Evolutionary conservation across 2,329 filamentous ascomycete genomes (phyloP), one percentile per base, ranked within the genome.

Genomic region (Penicillium brevicompactum): DNA sequence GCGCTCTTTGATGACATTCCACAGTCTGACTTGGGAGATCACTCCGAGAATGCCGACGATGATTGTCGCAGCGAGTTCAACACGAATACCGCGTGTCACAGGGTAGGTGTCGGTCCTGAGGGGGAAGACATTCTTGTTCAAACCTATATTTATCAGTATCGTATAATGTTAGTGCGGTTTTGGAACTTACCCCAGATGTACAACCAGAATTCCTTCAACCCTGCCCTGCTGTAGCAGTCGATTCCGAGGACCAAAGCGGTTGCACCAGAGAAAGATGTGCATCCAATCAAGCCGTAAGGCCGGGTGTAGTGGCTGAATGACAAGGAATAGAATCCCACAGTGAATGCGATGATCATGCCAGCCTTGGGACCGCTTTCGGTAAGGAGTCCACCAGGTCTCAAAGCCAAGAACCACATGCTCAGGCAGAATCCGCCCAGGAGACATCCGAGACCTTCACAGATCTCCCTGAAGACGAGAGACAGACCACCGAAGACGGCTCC

Each of bases 141-240:
- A 75, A 44, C 77, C 83, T 86, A 58, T 30, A 41, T 13, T 41
- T 34, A 57, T 67, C 46, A 63, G 57, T n/a, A 34, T 34, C 2
- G 2, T 44, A 16, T 9, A 22, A 3, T 16, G 22, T 18, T 2
- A n/a, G 13, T 46, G 8, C 1, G 3, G 27, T 13, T 5, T 44
- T 16, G 16, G 31, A 7, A 47, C 81, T 72, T 70, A 85, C 83
- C 78, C 93, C 93, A 97, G 37, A 96, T 81, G 70, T 95, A 97
- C 5, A 91, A 83, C 93, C 93, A 97, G 64, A 97, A 97, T 71
- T 97, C 93, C 72, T 96, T 97, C 65, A 96, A 78, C 0, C 93
- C 93, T n/a, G 92, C 91, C 59, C 86, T 82, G 66, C 87, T 93
- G 66, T 93, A 95, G 73, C 91, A 96, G 71, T 97, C 93, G 55